These are phyloP conservation scores for Thraustochytrium sp. DNA, from an alignment of 352 stramenopile genomes.

Conservation along the genomic window DNA sequence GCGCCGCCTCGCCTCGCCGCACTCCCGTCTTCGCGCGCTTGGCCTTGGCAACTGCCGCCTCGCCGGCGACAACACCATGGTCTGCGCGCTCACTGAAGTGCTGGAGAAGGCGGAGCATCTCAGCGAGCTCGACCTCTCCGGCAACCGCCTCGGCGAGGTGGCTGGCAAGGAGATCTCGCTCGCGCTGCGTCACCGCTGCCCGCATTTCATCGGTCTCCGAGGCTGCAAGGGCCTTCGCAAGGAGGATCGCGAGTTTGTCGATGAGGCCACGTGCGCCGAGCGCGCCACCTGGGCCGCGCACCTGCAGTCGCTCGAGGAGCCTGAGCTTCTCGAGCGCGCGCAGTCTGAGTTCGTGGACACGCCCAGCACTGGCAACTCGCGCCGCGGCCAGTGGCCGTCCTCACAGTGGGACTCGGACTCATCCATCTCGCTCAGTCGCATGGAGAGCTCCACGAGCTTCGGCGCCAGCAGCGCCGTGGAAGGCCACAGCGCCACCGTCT, in stretches of 20 bases:
- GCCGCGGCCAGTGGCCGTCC: background rate
- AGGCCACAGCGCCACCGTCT: too few relatives aligned
- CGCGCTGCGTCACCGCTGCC: background rate
- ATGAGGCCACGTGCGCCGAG: background rate
- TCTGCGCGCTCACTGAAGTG: background rate
- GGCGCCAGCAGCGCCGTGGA: too few relatives aligned
- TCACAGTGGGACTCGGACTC: background rate
- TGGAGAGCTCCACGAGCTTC: too few relatives aligned
- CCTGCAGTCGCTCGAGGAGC: background rate
- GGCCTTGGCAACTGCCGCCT: background rate
- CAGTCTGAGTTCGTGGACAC: background rate
- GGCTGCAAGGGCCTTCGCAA: background rate
- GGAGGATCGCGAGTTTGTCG: background rate
- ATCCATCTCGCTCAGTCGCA: background rate
- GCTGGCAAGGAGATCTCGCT: constrained; percentile 23
- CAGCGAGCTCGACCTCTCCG: constrained; percentile 28
- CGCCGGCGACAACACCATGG: background rate
- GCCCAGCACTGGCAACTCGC: background rate
- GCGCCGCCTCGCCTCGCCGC: background rate
- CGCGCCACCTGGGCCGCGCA: background rate
- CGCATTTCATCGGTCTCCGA: background rate
- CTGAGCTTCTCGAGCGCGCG: background rate
- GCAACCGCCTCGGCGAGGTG: background rate
- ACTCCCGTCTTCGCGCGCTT: background rate
- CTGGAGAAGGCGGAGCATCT: background rate